Evolutionary conservation across 2,329 filamentous ascomycete species (phyloP).

Genomic region (Cercospora sp.): DNA sequence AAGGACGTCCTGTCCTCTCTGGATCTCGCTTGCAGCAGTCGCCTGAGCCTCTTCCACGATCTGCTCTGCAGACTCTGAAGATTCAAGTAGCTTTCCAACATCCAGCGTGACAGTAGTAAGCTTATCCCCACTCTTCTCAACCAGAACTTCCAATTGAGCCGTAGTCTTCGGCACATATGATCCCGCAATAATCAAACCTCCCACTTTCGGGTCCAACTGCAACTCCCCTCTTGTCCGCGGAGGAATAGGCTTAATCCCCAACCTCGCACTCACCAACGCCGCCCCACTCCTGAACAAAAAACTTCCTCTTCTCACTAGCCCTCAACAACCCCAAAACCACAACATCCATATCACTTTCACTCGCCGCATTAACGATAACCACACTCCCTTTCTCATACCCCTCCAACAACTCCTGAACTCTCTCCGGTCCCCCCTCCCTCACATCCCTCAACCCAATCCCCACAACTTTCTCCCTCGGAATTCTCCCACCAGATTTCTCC

Average conservation of each 20-base stretch:
- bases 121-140: slow-evolving; percentile 42
- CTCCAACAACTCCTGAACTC: slow-evolving; percentile 47
- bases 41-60: slow-evolving; percentile 43
- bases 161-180: slow-evolving; percentile 63
- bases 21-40: slow-evolving; percentile 39
- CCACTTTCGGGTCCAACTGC: slow-evolving; percentile 39
- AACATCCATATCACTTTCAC: slow-evolving; percentile 58
- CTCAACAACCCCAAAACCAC: slow-evolving; percentile 53
- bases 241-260: slow-evolving; percentile 55
- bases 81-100: slow-evolving; percentile 52
- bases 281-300: slow-evolving; percentile 51
- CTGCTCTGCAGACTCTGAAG: slow-evolving; percentile 39
- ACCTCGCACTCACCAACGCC: slow-evolving; percentile 52
- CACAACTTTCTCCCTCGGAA: slow-evolving; percentile 43
- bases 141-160: slow-evolving; percentile 52
- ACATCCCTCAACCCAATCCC: slow-evolving; percentile 54
- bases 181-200: slow-evolving; percentile 58
- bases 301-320: slow-evolving; percentile 43
- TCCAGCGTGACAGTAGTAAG: slow-evolving; percentile 52
- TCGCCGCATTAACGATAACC: slow-evolving; percentile 56
- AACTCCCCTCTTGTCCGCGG: slow-evolving; percentile 54
- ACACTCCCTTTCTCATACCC: slow-evolving; percentile 44
- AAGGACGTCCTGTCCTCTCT: slow-evolving; percentile 54
- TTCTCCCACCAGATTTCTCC: slow-evolving; percentile 54
- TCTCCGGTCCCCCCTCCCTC: slow-evolving; percentile 47